Percentiles rank a stretch among this genome's conserved stretches.
Evolutionary conservation across 2,329 filamentous ascomycete species (phyloP).

Genomic region (Aureobasidium namibiae): DNA sequence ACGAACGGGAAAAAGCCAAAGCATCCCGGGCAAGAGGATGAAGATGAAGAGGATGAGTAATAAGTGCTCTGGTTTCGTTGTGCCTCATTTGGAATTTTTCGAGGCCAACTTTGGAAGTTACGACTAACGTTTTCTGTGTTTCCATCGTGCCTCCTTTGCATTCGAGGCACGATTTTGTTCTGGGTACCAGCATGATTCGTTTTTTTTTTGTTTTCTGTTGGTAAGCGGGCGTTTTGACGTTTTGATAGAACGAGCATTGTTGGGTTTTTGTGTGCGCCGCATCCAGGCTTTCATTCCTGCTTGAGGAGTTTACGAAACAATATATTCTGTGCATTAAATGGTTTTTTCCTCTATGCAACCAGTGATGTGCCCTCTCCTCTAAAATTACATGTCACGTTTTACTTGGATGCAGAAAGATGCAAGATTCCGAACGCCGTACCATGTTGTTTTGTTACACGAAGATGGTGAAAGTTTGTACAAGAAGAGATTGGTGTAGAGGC

Average conservation of each 20-base stretch:
- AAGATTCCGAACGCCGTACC: too few relatives aligned
- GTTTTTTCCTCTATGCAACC: too few relatives aligned
- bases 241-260: neutral
- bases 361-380: too few relatives aligned
- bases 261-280: neutral
- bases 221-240: neutral
- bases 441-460: too few relatives aligned
- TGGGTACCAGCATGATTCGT: neutral
- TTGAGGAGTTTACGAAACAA: too few relatives aligned
- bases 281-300: neutral
- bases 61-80: neutral
- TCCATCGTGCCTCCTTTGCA: neutral
- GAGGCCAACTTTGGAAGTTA: neutral
- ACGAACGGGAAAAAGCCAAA: slow-evolving; percentile 15
- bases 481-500: too few relatives aligned
- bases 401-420: too few relatives aligned
- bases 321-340: too few relatives aligned
- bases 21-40: neutral
- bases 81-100: neutral
- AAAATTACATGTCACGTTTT: too few relatives aligned
- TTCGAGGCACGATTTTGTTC: neutral
- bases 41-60: neutral
- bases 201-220: neutral
- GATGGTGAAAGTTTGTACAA: too few relatives aligned
- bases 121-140: neutral